Evolutionary conservation across 73 alveolate species (phyloP).

Genomic region (Blepharisma japonicum): DNA sequence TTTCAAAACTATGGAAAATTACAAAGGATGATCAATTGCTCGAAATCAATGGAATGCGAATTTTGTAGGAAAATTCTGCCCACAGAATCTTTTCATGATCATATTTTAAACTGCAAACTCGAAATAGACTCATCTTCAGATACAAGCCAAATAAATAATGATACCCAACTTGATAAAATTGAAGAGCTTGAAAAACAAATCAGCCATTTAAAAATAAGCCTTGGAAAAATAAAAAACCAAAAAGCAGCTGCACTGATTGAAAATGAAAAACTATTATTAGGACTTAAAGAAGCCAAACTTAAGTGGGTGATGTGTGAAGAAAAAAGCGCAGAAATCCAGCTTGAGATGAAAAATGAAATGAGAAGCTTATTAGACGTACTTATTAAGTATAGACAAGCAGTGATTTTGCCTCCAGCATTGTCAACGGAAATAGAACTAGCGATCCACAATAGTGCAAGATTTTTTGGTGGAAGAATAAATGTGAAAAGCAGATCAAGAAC

Average conservation of each 20-base stretch:
- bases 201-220: not conserved
- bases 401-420: not conserved
- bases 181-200: constrained; percentile 23
- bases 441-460: not conserved
- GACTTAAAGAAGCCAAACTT: constrained; percentile 15
- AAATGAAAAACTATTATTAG: constrained; percentile 11
- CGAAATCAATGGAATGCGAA: not conserved
- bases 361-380: not conserved
- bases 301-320: not conserved
- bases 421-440: not conserved
- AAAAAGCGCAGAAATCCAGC: not conserved
- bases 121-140: constrained; percentile 8
- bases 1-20: not conserved
- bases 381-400: not conserved
- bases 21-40: not conserved
- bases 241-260: not conserved
- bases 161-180: not conserved
- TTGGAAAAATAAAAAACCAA: constrained; percentile 6
- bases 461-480: not conserved
- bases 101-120: constrained; percentile 13
- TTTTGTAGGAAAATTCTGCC: not conserved
- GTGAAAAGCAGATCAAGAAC: too few species aligned
- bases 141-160: not conserved
- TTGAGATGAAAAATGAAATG: constrained; percentile 5
- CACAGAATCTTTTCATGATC: not conserved